phyloP scores from a whole-genome alignment of 176 grass and related monocot species.

The Aegilops umbellulata region DNA sequence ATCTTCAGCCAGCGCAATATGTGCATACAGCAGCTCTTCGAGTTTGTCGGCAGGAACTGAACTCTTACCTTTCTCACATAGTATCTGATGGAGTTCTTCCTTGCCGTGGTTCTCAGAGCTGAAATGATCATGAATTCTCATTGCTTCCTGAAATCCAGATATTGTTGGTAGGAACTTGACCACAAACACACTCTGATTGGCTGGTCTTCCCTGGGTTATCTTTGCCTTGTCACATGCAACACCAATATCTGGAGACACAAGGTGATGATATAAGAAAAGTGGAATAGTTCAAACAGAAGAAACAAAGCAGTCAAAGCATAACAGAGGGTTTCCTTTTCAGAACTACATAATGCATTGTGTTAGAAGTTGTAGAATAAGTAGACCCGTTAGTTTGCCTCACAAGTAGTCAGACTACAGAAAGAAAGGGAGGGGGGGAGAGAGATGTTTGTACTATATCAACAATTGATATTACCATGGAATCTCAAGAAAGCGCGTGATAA shows the following conservation, averaged over 20 bases:
- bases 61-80: slow-evolving; percentile 29
- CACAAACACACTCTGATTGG: slow-evolving; percentile 51
- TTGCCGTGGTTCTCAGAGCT: slow-evolving; percentile 52
- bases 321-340: not conserved
- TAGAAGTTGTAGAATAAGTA: not conserved
- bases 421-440: not conserved
- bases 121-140: slow-evolving; percentile 53
- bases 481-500: not conserved
- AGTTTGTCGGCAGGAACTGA: slow-evolving; percentile 31
- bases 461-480: not conserved
- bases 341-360: not conserved
- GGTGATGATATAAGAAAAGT: slow-evolving; percentile 8
- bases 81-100: slow-evolving; percentile 49
- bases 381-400: not conserved
- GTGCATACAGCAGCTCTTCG: slow-evolving; percentile 49
- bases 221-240: slow-evolving; percentile 44
- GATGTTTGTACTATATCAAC: not conserved
- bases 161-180: slow-evolving; percentile 64
- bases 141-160: slow-evolving; percentile 84
- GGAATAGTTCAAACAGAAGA: slow-evolving; percentile 2
- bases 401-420: not conserved
- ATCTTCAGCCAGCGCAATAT: slow-evolving; percentile 68
- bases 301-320: not conserved
- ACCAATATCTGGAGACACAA: slow-evolving; percentile 51
- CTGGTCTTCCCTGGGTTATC: slow-evolving; percentile 50